Percentiles rank a stretch among this genome's conserved stretches.
These are phyloP conservation scores for Haematococcus sp. DNA, from an alignment of 139 green algal species.

Conservation along the genomic window DNA sequence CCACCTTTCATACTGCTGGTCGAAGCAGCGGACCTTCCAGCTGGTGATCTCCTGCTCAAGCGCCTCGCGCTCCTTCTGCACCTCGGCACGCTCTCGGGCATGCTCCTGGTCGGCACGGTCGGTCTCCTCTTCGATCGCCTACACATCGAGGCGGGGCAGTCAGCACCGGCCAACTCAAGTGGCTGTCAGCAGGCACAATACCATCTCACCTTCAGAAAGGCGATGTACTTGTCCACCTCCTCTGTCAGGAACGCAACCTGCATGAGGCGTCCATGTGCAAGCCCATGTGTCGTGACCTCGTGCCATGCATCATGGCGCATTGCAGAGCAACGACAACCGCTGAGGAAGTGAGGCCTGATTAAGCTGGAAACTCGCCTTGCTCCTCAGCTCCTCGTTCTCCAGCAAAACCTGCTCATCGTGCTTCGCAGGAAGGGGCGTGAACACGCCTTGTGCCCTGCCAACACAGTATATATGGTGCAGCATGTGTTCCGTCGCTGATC, in stretches of 20 bases:
- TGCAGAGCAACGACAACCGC: neutral
- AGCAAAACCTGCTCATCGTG: constrained; percentile 13
- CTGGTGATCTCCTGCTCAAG: constrained; percentile 3
- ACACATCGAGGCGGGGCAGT: neutral
- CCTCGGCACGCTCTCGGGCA: constrained; percentile 5
- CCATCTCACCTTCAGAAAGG: constrained; percentile 17
- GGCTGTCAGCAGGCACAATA: neutral
- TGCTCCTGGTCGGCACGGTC: constrained; percentile 24
- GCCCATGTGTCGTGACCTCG: too few relatives aligned
- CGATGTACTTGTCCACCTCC: constrained; percentile 18
- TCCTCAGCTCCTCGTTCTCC: constrained; percentile 25
- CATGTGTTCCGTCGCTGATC: too few relatives aligned
- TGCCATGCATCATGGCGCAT: too few relatives aligned
- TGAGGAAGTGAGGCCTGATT: neutral
- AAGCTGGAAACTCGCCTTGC: constrained; percentile 5
- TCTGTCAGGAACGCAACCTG: constrained; percentile 19
- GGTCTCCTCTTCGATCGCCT: constrained; percentile 26
- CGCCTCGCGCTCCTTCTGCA: constrained; percentile 23
- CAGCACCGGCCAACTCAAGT: neutral
- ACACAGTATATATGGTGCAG: too few relatives aligned
- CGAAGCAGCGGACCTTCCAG: constrained; percentile 19
- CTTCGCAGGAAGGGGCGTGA: constrained; percentile 11
- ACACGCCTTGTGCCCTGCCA: constrained; percentile 21
- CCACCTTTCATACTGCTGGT: constrained; percentile 35
- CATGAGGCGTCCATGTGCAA: too few relatives aligned